Base-by-base conservation (phyloP, 371 early-diverging fungal genomes). In the Entomophthora muscae region DNA sequence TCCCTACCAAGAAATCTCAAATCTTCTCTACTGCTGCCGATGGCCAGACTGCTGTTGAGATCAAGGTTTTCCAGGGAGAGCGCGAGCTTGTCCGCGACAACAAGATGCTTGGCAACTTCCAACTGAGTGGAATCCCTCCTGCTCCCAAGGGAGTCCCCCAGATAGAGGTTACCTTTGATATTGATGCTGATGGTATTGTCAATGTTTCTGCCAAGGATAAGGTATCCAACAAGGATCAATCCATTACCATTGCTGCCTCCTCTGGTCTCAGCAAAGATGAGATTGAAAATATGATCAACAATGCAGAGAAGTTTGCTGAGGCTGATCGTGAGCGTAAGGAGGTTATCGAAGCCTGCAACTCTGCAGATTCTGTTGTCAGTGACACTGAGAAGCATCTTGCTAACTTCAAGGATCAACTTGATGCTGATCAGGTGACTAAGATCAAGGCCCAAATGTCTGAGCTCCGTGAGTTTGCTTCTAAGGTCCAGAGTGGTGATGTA, bases 21-120 rank as follows among this genome's bases (percentile, higher is more conserved):
- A 84, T 87, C 62, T 99, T 99, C 85, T 96, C 98, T 63, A 99
- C 99, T 23, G 97, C 98, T 12, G 97, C 98, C 60, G 99, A 99
- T 75, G 94, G 95, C 27, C 99, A 99, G 76, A 94, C 95, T 29
- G 89, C 91, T 64, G 99, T 99, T 63, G 90, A 92, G 66, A 94
- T 99, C 72, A 88, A 84, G 73, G 94, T 99, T 42, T 98, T 85
- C 86, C 99, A 99, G 76, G 99, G 99, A 67, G 99, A 99, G 81
- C 89, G 98, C 78, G 91, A 95, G 72, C 80, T 98, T 42, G 90
- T 90, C 60, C 82, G 84, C 61, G 95, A 98, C 80, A 99, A 99
- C 84, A 96, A 97, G 78, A 77, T 93, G 42, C 78, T 99, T 61
- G 99, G 99, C 63, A 87, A 95, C 76, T 91, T 99, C 80, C 90